Conservation (phyloP, 306 rosid species). For the Boehmeria nivea region DNA sequence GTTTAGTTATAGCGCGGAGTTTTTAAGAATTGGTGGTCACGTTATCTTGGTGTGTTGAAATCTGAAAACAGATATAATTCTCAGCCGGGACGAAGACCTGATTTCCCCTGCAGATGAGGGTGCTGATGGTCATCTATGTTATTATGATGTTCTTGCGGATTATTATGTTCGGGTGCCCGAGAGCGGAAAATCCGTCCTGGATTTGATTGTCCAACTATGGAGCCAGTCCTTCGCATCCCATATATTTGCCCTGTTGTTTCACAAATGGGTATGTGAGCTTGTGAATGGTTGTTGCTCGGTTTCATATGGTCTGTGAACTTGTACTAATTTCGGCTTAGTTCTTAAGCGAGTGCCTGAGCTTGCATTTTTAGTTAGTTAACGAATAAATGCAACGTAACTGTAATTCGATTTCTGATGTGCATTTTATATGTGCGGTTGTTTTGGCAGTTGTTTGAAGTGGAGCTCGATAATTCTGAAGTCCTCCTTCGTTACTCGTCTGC, state of each 20-base stretch:
- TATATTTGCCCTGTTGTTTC: conserved; percentile 82
- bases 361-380: background rate
- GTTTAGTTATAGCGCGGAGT: background rate
- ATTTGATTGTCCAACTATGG: conserved; percentile 89
- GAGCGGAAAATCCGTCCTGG: conserved; percentile 76
- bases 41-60: conserved; percentile 9
- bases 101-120: conserved; percentile 54
- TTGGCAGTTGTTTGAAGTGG: conserved; percentile 84
- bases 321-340: background rate
- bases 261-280: conserved; percentile 81
- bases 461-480: conserved; percentile 75
- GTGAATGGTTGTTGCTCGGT: conserved; percentile 1
- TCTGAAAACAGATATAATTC: conserved; percentile 55
- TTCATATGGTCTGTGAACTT: background rate
- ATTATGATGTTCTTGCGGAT: conserved; percentile 91
- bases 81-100: conserved; percentile 64
- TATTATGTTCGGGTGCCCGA: conserved; percentile 70
- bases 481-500: conserved; percentile 97
- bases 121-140: conserved; percentile 50
- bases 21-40: conserved; percentile 13
- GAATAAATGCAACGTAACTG: too few relatives aligned
- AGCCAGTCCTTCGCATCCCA: conserved; percentile 97
- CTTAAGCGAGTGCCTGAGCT: background rate
- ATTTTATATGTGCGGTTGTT: background rate
- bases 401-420: background rate